Conservation (phyloP, 352 stramenopile species). For the Globisporangium lucens region DNA sequence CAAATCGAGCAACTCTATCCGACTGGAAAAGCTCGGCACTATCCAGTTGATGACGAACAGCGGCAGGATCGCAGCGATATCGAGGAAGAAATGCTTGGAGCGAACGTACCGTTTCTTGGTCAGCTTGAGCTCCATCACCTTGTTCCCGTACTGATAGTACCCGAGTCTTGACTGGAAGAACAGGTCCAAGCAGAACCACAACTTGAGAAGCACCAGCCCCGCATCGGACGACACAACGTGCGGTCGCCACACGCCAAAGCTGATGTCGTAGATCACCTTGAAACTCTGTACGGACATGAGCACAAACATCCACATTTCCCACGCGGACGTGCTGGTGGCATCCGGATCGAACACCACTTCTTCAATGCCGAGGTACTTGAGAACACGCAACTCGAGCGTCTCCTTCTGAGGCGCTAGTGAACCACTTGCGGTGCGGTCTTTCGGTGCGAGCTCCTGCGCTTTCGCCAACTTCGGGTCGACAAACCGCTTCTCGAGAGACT, state of each 20-base stretch:
- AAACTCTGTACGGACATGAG: conserved; percentile 32
- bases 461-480: conserved; percentile 43
- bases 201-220: conserved; percentile 35
- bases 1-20: conserved; percentile 39
- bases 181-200: conserved; percentile 43
- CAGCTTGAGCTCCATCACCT: conserved; percentile 43
- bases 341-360: conserved; percentile 46
- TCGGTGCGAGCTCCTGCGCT: conserved; percentile 16
- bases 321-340: conserved; percentile 18
- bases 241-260: conserved; percentile 13
- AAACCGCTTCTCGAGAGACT: conserved; percentile 50
- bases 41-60: conserved; percentile 52
- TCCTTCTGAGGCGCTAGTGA: conserved; percentile 10
- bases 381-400: conserved; percentile 26
- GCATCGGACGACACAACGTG: conserved; percentile 16
- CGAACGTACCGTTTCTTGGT: conserved; percentile 40
- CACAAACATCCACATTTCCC: conserved; percentile 30
- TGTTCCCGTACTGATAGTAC: conserved; percentile 70
- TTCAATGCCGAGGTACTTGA: conserved; percentile 30
- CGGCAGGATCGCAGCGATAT: conserved; percentile 37
- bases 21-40: conserved; percentile 13
- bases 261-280: conserved; percentile 36
- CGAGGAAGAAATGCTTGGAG: conserved; percentile 32
- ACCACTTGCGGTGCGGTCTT: conserved; percentile 9
- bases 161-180: conserved; percentile 45